Conservation (phyloP, 768 basidiomycete species). For the Lentinula sp. region DNA sequence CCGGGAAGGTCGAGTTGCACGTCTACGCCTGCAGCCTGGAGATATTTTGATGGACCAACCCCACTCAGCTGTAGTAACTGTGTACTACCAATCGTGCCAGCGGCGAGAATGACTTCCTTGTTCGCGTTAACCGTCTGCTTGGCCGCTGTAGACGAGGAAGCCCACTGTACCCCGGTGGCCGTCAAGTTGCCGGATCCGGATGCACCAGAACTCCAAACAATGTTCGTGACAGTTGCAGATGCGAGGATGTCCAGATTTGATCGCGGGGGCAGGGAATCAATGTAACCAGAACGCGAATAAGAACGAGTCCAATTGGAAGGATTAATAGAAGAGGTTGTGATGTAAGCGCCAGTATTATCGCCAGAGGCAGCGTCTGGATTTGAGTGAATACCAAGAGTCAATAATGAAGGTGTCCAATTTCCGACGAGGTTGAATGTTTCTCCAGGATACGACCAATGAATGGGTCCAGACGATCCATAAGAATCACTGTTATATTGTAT, state of each 20-base stretch:
- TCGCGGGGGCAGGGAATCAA: slow-evolving; percentile 57
- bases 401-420: slow-evolving; percentile 36
- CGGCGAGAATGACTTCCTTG: slow-evolving; percentile 48
- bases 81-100: slow-evolving; percentile 37
- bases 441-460: slow-evolving; percentile 19
- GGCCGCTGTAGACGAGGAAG: slow-evolving; percentile 22
- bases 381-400: slow-evolving; percentile 25
- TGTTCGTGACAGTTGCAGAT: slow-evolving; percentile 51
- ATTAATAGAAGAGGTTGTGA: slow-evolving; percentile 8
- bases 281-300: slow-evolving; percentile 48
- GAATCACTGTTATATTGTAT: slow-evolving; percentile 34
- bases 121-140: slow-evolving; percentile 35
- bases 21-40: slow-evolving; percentile 30
- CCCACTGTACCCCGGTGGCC: slow-evolving; percentile 47
- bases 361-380: slow-evolving; percentile 31
- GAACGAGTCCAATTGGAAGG: slow-evolving; percentile 50
- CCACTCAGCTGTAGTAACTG: slow-evolving; percentile 38
- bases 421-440: slow-evolving; percentile 28
- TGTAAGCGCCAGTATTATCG: slow-evolving; percentile 23
- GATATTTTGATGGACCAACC: slow-evolving; percentile 34
- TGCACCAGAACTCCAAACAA: slow-evolving; percentile 29
- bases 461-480: slow-evolving; percentile 43
- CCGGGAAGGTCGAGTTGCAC: slow-evolving; percentile 32
- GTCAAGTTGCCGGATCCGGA: slow-evolving; percentile 34
- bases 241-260: slow-evolving; percentile 59